Conservation (phyloP, 192 early-diverging fungal species). For the Podila verticillata region DNA sequence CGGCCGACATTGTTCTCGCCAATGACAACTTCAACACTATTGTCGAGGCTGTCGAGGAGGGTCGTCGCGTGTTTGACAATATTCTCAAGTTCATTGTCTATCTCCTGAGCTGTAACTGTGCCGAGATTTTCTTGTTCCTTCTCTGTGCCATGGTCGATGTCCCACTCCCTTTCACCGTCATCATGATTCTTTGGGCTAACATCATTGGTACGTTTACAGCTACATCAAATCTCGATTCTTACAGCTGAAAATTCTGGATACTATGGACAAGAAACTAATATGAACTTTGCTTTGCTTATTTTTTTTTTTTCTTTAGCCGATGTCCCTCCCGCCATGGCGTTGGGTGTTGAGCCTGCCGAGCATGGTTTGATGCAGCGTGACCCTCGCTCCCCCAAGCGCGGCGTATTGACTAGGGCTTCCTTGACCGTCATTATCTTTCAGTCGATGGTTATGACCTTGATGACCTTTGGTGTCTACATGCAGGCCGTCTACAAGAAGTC, state of each 20-base stretch:
- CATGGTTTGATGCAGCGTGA: conserved; percentile 81
- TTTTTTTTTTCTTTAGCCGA: conserved; percentile 66
- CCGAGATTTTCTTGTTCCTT: conserved; percentile 92
- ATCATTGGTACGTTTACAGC: conserved; percentile 72
- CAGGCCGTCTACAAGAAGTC: conserved; percentile 40
- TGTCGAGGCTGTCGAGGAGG: conserved; percentile 89
- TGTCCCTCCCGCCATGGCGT: conserved; percentile 92
- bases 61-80: conserved; percentile 95
- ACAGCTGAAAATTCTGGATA: too few species aligned
- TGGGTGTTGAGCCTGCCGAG: conserved; percentile 91
- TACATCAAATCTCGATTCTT: neutral
- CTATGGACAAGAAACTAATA: neutral
- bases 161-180: conserved; percentile 84
- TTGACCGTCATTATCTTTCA: conserved; percentile 71
- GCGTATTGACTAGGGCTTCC: conserved; percentile 69
- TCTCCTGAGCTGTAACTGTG: conserved; percentile 90
- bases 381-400: conserved; percentile 79
- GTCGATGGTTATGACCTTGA: conserved; percentile 70
- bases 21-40: conserved; percentile 98
- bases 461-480: conserved; percentile 71
- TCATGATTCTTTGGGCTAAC: conserved; percentile 96
- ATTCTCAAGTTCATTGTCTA: conserved; percentile 97
- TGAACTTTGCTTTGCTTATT: neutral
- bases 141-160: conserved; percentile 77
- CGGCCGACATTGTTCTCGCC: conserved; percentile 93